Evolutionary conservation across 805 yeast species (phyloP), one percentile per base, ranked within the genome.

Genomic region (Saccharomycopsis microspora): DNA sequence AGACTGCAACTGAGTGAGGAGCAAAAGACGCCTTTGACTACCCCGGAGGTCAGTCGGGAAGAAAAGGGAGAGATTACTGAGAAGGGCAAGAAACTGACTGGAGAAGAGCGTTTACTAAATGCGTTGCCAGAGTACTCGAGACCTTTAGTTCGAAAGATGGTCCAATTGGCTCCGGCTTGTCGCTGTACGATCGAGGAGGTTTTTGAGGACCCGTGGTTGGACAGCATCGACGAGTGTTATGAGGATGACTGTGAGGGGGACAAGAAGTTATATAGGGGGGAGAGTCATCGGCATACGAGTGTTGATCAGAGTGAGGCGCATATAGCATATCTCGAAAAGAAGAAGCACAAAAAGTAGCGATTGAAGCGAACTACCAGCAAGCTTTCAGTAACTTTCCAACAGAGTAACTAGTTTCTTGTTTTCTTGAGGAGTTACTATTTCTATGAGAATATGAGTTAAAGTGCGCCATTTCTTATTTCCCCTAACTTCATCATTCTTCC

Each of bases 251-350:
- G 57, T 34, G 56, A 67, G 32, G 70, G 71, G 47, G 70, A 66
- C 36, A 50, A 57, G n/a, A 60, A 65, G 9, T 49, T 67, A 38
- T 63, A 67, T 44, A 65, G 64, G 34, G 76, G 79, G 27, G 63
- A 68, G 5, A 80, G 78, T 57, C 97, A 89, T 60, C 72, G 72
- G 34, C 97, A 89, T 61, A 86, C 96, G 1, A 77, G 76, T 55
- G 97, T 89, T 44, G 96, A 88, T 56, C 95, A 85, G 61, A 80
- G 86, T 51, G 95, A 86, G 57, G 97, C 97, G 0, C 97, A 89
- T 63, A 89, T 89, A 66, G 96, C 97, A 7, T 82, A 89, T 50
- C 73, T 89, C 55, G 97, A 89, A 60, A 85, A 80, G 70, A 85
- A 80, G 60, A 89, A 85, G 32, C 42, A 44, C 11, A 42, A 39